Evolutionary conservation across 108 stramenopile species (phyloP), one percentile per base, ranked within the genome.

Genomic region (Poteriospumella lacustris): DNA sequence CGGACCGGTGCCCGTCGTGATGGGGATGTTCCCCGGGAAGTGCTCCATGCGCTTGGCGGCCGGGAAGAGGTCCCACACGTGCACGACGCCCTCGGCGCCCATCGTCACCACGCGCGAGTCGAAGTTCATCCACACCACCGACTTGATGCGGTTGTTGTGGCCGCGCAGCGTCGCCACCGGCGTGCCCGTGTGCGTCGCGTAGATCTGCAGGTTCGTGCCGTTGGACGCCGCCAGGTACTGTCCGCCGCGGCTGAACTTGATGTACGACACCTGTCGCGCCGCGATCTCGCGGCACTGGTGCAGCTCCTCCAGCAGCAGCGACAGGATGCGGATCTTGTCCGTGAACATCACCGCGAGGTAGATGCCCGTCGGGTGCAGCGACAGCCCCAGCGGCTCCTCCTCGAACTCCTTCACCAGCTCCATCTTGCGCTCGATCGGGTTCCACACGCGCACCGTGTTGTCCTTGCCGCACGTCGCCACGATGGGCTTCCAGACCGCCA

Each of bases 231-330:
- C 85, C 44, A 89, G 85, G 67, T 82, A 82, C 24, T 88, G 87
- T 1, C 89, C 89, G 1, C 89, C 89, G 33, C 84, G 56, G 38
- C 79, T 59, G 79, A 89, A 89, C 31, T 36, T 68, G 29, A 68
- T 12, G 43, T 47, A 19, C 2, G 44, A 12, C 5, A n/a, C 24
- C 19, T 42, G 42, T 42, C 68, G 2, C 40, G 15, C 68, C 28
- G 43, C 31, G 9, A 67, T 31, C 59, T 67, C 59, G 15, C 68
- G 24, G 42, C 40, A 44, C 5, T 24, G 31, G 19, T 26, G 29
- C 29, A 60, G 12, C 24, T 89, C 88, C 24, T 88, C 87, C 86
- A 87, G 84, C 38, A 89, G 84, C n/a, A 89, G 68, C 59, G 84
- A 81, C 58, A 85, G 69, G 40, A 89, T 82, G 29, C 86, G 84